Conservation (phyloP, 192 early-diverging fungal species). For the Obelidium mucronatum region DNA sequence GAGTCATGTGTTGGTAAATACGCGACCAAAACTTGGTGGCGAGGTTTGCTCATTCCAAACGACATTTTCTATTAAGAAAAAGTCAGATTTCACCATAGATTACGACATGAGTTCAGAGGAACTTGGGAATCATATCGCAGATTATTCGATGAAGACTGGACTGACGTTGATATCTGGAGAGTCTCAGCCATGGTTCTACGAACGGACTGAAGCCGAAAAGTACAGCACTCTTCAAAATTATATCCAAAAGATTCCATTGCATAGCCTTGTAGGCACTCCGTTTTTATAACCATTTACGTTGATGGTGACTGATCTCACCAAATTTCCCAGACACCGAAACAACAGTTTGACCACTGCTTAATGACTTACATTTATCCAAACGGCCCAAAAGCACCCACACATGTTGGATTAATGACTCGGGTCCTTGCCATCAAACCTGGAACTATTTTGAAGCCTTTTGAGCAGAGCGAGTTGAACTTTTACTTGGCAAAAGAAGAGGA, state of each 20-base stretch:
- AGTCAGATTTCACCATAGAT: not conserved
- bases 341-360: slow-evolving; percentile 8
- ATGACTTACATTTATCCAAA: slow-evolving; percentile 17
- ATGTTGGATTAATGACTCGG: slow-evolving; percentile 28
- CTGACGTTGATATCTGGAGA: not conserved
- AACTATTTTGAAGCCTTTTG: slow-evolving; percentile 17
- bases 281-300: not conserved
- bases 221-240: not conserved
- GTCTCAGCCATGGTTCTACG: slow-evolving; percentile 20
- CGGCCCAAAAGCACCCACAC: slow-evolving; percentile 27
- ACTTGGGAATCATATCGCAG: too few relatives aligned
- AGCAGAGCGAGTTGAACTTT: slow-evolving; percentile 10
- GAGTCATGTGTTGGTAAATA: not conserved
- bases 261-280: not conserved
- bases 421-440: slow-evolving; percentile 30
- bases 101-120: too few relatives aligned
- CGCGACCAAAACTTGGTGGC: not conserved
- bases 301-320: too few relatives aligned
- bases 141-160: slow-evolving; percentile 15
- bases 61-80: not conserved
- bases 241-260: not conserved
- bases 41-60: not conserved
- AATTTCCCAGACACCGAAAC: slow-evolving; percentile 8
- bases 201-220: slow-evolving; percentile 21
- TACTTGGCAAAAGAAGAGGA: slow-evolving; percentile 22